Evolutionary conservation across 2,329 filamentous ascomycete genomes (phyloP).

Genomic region (Venturia nashicola): DNA sequence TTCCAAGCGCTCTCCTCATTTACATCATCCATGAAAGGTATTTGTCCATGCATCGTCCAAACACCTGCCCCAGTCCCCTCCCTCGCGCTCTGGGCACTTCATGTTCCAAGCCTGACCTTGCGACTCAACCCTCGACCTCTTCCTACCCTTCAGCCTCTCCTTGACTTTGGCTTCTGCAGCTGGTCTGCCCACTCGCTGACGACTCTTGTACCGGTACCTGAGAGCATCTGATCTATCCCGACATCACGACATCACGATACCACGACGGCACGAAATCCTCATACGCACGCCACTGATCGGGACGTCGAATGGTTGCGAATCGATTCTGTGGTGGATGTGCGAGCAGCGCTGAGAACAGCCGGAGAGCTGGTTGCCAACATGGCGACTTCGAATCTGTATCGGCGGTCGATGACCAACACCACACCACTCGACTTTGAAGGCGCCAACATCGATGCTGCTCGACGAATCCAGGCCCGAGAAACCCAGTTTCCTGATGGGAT

Average conservation of each 20-base stretch:
- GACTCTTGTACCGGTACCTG: background rate
- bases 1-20: background rate
- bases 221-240: background rate
- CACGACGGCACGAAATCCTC: background rate
- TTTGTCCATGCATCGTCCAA: constrained; percentile 1
- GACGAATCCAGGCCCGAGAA: background rate
- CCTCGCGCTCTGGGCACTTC: constrained; percentile 5
- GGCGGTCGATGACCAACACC: background rate
- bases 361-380: background rate
- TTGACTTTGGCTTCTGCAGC: constrained; percentile 1
- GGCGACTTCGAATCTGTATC: background rate
- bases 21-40: constrained; percentile 4
- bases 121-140: background rate
- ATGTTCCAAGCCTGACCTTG: background rate
- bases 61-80: background rate
- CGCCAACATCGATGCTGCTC: background rate
- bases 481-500: background rate
- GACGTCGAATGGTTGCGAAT: background rate
- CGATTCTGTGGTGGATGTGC: background rate
- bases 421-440: background rate
- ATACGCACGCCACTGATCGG: background rate
- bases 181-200: constrained; percentile 2
- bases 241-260: background rate
- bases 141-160: background rate
- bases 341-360: background rate